Evolutionary conservation across 768 basidiomycete species (phyloP).

Genomic region (Boletus edulis): DNA sequence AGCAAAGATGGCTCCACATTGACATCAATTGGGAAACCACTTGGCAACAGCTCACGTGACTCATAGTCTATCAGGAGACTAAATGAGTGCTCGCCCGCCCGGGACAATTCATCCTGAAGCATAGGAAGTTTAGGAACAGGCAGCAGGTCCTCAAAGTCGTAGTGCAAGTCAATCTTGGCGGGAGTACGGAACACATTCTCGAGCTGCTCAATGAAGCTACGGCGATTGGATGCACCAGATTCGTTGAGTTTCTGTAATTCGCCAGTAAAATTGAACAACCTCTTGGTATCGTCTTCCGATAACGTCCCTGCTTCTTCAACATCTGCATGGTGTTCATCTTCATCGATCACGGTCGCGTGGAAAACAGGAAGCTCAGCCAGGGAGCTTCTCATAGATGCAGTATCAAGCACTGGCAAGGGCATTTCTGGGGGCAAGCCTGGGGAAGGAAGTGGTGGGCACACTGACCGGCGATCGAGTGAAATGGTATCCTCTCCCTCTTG

Average conservation of each 20-base stretch:
- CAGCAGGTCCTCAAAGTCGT: conserved; percentile 46
- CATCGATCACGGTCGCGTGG: conserved; percentile 45
- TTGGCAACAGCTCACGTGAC: conserved; percentile 14
- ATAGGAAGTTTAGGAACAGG: conserved; percentile 53
- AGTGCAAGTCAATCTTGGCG: conserved; percentile 59
- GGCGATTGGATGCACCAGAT: conserved; percentile 63
- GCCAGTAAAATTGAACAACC: conserved; percentile 82
- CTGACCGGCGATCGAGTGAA: conserved; percentile 23
- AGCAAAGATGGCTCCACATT: conserved; percentile 38
- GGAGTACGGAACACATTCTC: conserved; percentile 80
- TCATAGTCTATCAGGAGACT: conserved; percentile 12
- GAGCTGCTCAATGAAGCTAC: conserved; percentile 79
- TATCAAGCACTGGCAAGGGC: conserved; percentile 34
- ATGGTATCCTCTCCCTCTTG: conserved; percentile 42
- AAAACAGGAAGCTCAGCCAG: conserved; percentile 37
- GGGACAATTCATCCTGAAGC: conserved; percentile 27
- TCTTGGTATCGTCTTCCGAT: conserved; percentile 70
- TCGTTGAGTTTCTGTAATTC: conserved; percentile 70
- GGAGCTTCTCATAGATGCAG: conserved; percentile 6
- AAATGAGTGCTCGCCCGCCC: conserved; percentile 22
- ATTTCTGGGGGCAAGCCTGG: conserved; percentile 43
- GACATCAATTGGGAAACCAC: conserved; percentile 23
- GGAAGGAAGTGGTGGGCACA: conserved; percentile 24
- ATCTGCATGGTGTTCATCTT: conserved; percentile 39
- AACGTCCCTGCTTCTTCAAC: conserved; percentile 39